Base-by-base conservation (phyloP, 352 stramenopile species). In the Aphanomyces stellatus region DNA sequence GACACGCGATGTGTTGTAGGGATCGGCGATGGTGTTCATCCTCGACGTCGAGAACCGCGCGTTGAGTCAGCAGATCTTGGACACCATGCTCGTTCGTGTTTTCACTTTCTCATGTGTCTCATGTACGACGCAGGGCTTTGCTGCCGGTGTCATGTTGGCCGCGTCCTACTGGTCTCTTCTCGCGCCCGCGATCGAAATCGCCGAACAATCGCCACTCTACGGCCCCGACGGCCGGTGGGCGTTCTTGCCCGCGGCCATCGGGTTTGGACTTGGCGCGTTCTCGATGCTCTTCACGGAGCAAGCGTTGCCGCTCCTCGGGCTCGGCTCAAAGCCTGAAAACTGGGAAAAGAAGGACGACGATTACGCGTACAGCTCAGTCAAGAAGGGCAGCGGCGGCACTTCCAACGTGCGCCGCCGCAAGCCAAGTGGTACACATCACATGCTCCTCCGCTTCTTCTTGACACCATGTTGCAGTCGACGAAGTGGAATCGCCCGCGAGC, bases 81-180 rank as follows among this genome's bases (percentile, higher is more conserved):
- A 94, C 66, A 74, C 57, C 43, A 94, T 94, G 85, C 71, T 94
- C 34, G 78, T 86, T 55, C 40, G 74, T 64, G 11, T 1, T 7
- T 6, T 8, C 57, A 1, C 17, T 57, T 51, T 22, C 19, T 42
- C 15, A 19, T 31, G 15, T 17, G 0, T 31, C 7, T 55, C 30
- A 60, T 59, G 6, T 19, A 34, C 60, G 19, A 22, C 6, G 6
- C 35, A 86, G 74, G 88, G 88, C n/a, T 96, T 96, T 72, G 88
- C 89, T 2, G 87, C 80, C 6, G 89, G 89, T 24, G 87, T 96
- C 22, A 96, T 96, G 89, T 76, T 96, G 10, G 88, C 89, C 7
- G 89, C 89, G 27, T 93, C 84, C 8, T 96, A 96, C 69, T 96
- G 87, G 87, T 95, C 85, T 51, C 72, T 96, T 42, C 69, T 96